phyloP scores from a whole-genome alignment of 352 stramenopile species.

The Pythium periplocum region DNA sequence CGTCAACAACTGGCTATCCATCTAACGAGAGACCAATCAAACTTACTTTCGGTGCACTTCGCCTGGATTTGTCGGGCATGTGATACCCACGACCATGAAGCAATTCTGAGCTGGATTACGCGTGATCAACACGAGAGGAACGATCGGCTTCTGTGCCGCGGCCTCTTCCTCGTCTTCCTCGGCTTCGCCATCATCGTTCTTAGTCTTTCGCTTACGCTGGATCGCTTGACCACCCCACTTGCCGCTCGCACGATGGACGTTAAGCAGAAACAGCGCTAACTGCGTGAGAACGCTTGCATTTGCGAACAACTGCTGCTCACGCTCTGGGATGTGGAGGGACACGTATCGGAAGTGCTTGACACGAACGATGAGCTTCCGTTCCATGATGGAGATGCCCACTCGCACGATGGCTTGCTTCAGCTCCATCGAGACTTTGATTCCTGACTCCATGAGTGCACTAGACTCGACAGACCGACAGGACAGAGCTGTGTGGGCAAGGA shows the following conservation, averaged over 20 bases:
- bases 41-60: conserved; percentile 87
- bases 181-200: conserved; percentile 17
- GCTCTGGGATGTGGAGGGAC: conserved; percentile 85
- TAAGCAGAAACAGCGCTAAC: conserved; percentile 92
- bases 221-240: conserved; percentile 80
- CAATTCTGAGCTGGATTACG: conserved; percentile 88
- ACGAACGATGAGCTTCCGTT: conserved; percentile 91
- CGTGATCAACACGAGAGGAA: conserved; percentile 74
- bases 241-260: conserved; percentile 93
- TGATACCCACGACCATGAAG: conserved; percentile 95
- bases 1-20: background rate
- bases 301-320: conserved; percentile 87
- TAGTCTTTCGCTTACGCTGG: conserved; percentile 28
- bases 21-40: no score
- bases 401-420: conserved; percentile 93
- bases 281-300: conserved; percentile 93
- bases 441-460: conserved; percentile 86
- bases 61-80: conserved; percentile 85
- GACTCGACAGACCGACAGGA: conserved; percentile 63
- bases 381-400: conserved; percentile 93
- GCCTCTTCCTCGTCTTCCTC: conserved; percentile 19
- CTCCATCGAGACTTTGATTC: conserved; percentile 93
- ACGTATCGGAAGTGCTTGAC: conserved; percentile 98
- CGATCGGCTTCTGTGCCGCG: conserved; percentile 43
- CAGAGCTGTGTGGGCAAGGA: conserved; percentile 64